phyloP scores from a whole-genome alignment of 2,329 filamentous ascomycete genomes.

The Ilyonectria destructans region DNA sequence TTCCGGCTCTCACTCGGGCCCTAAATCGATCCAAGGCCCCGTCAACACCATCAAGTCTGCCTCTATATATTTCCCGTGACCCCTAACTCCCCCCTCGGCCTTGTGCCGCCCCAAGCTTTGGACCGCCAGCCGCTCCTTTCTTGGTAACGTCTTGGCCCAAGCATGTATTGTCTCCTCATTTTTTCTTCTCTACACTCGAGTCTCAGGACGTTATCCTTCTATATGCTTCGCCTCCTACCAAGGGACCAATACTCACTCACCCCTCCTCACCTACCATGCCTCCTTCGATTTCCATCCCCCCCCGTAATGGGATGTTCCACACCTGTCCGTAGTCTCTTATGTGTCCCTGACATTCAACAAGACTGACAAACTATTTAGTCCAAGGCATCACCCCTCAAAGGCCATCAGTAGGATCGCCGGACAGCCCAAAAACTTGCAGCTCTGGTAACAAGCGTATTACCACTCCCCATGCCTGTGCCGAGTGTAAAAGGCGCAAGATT shows the following conservation, averaged over 20 bases:
- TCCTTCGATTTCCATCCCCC: slow-evolving; percentile 64
- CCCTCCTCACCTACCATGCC: slow-evolving; percentile 44
- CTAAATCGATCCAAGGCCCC: slow-evolving; percentile 18
- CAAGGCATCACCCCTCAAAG: slow-evolving; percentile 70
- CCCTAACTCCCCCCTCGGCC: slow-evolving; percentile 26
- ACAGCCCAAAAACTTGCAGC: slow-evolving; percentile 58
- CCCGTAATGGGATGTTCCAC: slow-evolving; percentile 57
- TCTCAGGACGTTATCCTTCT: slow-evolving; percentile 18
- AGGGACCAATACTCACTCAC: slow-evolving; percentile 2
- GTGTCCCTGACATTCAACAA: slow-evolving; percentile 4
- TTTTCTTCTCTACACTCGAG: slow-evolving; percentile 1
- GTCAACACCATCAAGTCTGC: slow-evolving; percentile 15
- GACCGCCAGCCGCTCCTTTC: slow-evolving; percentile 16
- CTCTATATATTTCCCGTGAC: slow-evolving; percentile 29
- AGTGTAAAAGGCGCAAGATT: slow-evolving; percentile 87
- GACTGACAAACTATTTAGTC: slow-evolving; percentile 54
- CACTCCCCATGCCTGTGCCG: slow-evolving; percentile 78
- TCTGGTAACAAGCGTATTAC: slow-evolving; percentile 66
- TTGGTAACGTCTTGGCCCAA: slow-evolving; percentile 10
- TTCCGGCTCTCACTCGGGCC: slow-evolving; percentile 21
- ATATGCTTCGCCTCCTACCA: slow-evolving; percentile 8
- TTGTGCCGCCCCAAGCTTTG: slow-evolving; percentile 16
- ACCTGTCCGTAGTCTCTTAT: slow-evolving; percentile 42
- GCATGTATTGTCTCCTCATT: slow-evolving; percentile 17
- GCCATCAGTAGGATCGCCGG: slow-evolving; percentile 59